Conservation (phyloP, 306 rosid species). For the Vachellia pachyceras region DNA sequence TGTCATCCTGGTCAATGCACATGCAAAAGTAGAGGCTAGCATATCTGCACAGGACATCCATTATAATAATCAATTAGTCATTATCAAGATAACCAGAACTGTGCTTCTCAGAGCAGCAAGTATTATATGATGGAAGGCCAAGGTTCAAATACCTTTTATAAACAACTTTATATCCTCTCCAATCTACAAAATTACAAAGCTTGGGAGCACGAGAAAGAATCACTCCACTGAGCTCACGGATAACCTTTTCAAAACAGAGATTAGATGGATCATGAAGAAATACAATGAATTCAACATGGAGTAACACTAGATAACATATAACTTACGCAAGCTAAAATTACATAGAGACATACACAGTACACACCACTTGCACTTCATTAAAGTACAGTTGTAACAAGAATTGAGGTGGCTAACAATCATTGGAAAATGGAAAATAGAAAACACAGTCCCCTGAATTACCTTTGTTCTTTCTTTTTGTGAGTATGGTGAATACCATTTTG, state of each 20-base stretch:
- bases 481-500: constrained; percentile 96
- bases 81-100: constrained; percentile 12
- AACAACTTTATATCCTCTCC: constrained; percentile 93
- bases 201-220: constrained; percentile 88
- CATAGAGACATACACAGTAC: not conserved
- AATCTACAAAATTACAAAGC: constrained; percentile 93
- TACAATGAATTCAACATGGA: constrained; percentile 15
- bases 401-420: not conserved
- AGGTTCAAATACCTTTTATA: constrained; percentile 70
- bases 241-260: constrained; percentile 45
- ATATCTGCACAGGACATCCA: constrained; percentile 62
- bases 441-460: constrained; percentile 46
- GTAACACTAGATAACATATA: not conserved
- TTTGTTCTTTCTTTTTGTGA: constrained; percentile 88
- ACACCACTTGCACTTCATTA: not conserved
- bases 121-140: not conserved
- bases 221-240: constrained; percentile 90
- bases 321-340: not conserved
- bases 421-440: not conserved
- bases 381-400: not conserved
- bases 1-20: constrained; percentile 91
- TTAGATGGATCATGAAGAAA: constrained; percentile 16
- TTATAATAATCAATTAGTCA: not conserved
- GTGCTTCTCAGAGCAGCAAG: constrained; percentile 10
- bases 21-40: constrained; percentile 96